These are phyloP conservation scores for Neurospora sp. DNA, from an alignment of 2,329 filamentous ascomycete species.

Conservation along the genomic window DNA sequence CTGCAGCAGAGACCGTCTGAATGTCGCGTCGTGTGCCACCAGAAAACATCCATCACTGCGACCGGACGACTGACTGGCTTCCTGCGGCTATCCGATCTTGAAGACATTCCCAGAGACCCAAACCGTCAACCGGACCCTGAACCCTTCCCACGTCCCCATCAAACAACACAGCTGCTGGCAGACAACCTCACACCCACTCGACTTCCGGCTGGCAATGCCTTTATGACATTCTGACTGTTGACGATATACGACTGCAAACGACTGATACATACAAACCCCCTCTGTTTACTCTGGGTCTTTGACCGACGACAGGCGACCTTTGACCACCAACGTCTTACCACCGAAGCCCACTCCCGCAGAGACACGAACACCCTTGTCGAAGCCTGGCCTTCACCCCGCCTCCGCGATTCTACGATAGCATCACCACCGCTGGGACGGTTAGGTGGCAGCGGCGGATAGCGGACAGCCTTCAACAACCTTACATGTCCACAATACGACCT, in stretches of 20 bases:
- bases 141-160: neutral
- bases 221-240: neutral
- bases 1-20: neutral
- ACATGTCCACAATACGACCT: neutral
- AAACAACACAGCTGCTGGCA: neutral
- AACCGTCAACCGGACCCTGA: neutral
- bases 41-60: neutral
- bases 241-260: neutral
- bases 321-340: neutral
- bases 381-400: neutral
- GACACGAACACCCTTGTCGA: neutral
- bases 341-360: neutral
- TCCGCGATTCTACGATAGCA: neutral
- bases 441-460: neutral
- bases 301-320: neutral
- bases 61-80: neutral
- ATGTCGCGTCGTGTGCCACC: neutral
- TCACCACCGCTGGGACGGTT: neutral
- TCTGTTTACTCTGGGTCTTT: neutral
- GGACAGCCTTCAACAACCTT: neutral
- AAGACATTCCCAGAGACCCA: neutral
- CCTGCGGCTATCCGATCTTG: neutral
- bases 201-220: neutral
- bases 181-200: neutral
- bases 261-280: neutral